Evolutionary conservation across 164 flowering plant genomes (phyloP).

Genomic region (Kalanchoe fedtschenkoi): DNA sequence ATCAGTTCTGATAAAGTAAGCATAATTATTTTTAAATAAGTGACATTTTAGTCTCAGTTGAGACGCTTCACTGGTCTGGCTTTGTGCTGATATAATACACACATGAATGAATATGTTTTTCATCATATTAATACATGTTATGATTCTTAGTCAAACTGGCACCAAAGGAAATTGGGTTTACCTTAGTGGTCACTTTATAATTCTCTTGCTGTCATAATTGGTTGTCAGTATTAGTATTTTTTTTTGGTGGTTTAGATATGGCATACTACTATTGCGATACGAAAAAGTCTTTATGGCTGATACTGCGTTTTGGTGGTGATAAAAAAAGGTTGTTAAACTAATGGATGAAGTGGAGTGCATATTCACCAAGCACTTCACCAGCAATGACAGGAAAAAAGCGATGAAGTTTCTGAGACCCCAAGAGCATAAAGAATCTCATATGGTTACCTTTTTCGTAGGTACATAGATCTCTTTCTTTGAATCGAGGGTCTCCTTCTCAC

Average conservation of each 20-base stretch:
- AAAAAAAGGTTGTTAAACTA: constrained; percentile 57
- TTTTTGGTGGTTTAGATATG: not conserved
- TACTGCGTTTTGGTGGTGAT: not conserved
- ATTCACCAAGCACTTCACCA: constrained; percentile 92
- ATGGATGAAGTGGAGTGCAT: constrained; percentile 97
- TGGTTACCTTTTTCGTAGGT: constrained; percentile 92
- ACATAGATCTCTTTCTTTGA: constrained; percentile 9
- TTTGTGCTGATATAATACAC: not conserved
- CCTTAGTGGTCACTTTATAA: not conserved
- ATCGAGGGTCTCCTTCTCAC: not conserved
- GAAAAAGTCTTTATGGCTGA: not conserved
- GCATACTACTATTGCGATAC: not conserved
- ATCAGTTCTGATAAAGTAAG: constrained; percentile 88
- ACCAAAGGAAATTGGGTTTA: not conserved
- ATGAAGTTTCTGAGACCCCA: constrained; percentile 91
- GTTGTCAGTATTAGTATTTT: not conserved
- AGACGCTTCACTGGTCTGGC: not conserved
- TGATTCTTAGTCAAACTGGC: not conserved
- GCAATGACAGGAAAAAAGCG: constrained; percentile 85
- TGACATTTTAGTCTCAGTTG: not conserved
- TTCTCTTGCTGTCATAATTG: not conserved
- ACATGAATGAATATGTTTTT: not conserved
- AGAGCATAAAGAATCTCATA: constrained; percentile 67
- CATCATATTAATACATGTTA: not conserved
- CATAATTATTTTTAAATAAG: not conserved